Conservation (phyloP, 305 asterid species). For the Withania somnifera region DNA sequence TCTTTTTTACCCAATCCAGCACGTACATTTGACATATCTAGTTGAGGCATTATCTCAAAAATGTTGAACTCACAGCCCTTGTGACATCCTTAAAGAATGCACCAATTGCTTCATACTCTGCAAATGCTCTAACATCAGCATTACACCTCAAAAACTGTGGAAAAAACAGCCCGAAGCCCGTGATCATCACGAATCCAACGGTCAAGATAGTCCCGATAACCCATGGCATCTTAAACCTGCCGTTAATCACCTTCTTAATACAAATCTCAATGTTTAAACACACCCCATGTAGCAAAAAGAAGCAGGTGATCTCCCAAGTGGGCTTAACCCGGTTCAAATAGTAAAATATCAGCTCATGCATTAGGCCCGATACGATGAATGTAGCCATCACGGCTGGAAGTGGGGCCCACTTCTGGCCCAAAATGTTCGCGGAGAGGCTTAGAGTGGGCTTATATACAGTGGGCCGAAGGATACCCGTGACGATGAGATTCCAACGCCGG, state of each 20-base stretch:
- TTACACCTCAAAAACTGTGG: constrained; percentile 43
- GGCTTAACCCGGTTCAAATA: constrained; percentile 44
- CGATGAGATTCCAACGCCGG: constrained; percentile 75
- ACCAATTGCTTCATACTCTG: constrained; percentile 43
- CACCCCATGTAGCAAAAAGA: constrained; percentile 49
- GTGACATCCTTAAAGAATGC: constrained; percentile 37
- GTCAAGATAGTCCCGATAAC: constrained; percentile 23
- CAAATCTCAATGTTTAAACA: constrained; percentile 30
- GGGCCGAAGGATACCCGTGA: constrained; percentile 54
- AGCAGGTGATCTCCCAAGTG: constrained; percentile 46
- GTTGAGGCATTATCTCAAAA: neutral
- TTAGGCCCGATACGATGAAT: constrained; percentile 42
- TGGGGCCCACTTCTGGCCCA: constrained; percentile 40
- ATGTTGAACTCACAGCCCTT: constrained; percentile 15
- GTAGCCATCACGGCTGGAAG: constrained; percentile 43
- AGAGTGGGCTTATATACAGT: constrained; percentile 49
- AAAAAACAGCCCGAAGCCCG: constrained; percentile 41
- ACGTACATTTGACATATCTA: neutral
- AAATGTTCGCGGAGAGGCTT: constrained; percentile 6
- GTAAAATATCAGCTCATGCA: constrained; percentile 68
- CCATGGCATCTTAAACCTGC: constrained; percentile 36
- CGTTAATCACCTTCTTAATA: constrained; percentile 32
- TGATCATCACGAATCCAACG: constrained; percentile 29
- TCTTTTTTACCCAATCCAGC: neutral
- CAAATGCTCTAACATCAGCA: constrained; percentile 34